These are phyloP conservation scores for Metschnikowia similis DNA, from an alignment of 805 yeast genomes.

Conservation along the genomic window DNA sequence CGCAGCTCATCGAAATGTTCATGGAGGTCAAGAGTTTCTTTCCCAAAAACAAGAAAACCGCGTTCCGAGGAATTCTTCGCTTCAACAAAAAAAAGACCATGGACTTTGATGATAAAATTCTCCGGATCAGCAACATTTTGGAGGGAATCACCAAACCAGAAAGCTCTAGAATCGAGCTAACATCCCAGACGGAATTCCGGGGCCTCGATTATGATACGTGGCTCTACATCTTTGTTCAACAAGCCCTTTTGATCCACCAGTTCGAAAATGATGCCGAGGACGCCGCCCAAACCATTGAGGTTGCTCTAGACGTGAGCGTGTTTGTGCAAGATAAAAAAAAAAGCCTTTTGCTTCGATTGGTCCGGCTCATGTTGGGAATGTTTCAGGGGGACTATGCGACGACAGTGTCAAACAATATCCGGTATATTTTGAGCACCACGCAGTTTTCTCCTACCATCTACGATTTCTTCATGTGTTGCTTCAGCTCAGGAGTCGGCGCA, in stretches of 20 bases:
- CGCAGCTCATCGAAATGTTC: constrained; percentile 80
- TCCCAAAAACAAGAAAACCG: constrained; percentile 67
- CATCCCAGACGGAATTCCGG: constrained; percentile 59
- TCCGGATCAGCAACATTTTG: constrained; percentile 60
- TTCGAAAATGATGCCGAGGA: constrained; percentile 60
- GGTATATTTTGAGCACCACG: constrained; percentile 60
- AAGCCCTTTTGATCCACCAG: constrained; percentile 63
- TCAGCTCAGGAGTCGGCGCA: constrained; percentile 57
- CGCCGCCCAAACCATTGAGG: constrained; percentile 52
- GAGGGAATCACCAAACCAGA: constrained; percentile 46
- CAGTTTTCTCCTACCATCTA: constrained; percentile 73
- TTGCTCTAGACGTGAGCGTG: constrained; percentile 74
- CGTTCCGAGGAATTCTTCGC: constrained; percentile 62
- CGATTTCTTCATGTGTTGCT: constrained; percentile 62
- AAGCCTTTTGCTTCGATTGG: constrained; percentile 56
- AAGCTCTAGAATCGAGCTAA: constrained; percentile 30
- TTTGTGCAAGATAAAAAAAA: constrained; percentile 63
- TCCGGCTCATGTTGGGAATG: constrained; percentile 58
- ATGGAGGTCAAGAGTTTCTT: constrained; percentile 74
- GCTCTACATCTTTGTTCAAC: constrained; percentile 81
- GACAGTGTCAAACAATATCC: constrained; percentile 49
- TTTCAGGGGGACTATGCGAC: constrained; percentile 47
- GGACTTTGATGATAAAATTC: constrained; percentile 69
- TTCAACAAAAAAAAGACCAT: constrained; percentile 58
- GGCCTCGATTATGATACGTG: constrained; percentile 76